These are phyloP conservation scores for Sporothrix curviconia DNA, from an alignment of 2,329 filamentous ascomycete genomes.

Conservation along the genomic window DNA sequence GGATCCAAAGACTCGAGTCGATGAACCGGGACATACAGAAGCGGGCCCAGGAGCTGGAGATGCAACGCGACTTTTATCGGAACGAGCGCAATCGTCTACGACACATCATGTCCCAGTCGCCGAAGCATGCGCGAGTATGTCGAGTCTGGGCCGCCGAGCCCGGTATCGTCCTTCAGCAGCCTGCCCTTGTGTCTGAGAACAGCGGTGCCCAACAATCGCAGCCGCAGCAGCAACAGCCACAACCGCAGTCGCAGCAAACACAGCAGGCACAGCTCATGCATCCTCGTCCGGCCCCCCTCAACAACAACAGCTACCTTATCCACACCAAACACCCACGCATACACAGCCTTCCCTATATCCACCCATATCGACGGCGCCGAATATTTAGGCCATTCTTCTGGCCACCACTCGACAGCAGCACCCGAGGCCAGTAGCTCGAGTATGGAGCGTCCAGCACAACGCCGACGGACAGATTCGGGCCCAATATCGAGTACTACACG, in stretches of 20 bases:
- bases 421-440: too few relatives aligned
- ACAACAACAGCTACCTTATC: background rate
- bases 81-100: slow-evolving; percentile 65
- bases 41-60: slow-evolving; percentile 46
- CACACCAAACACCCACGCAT: background rate
- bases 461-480: slow-evolving; percentile 18
- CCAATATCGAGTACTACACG: slow-evolving; percentile 6
- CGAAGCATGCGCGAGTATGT: slow-evolving; percentile 49
- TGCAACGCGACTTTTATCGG: slow-evolving; percentile 67
- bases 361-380: slow-evolving; percentile 3
- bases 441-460: slow-evolving; percentile 16
- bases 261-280: slow-evolving; percentile 3
- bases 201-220: slow-evolving; percentile 27
- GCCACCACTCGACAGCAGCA: slow-evolving; percentile 21
- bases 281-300: slow-evolving; percentile 3
- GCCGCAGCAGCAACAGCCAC: slow-evolving; percentile 3
- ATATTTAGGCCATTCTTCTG: slow-evolving; percentile 18
- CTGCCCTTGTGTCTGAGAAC: slow-evolving; percentile 31
- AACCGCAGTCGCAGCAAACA: background rate
- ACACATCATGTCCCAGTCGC: slow-evolving; percentile 56
- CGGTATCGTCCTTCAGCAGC: slow-evolving; percentile 30
- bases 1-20: slow-evolving; percentile 62
- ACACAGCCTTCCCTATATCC: slow-evolving; percentile 1
- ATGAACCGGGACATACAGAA: slow-evolving; percentile 59
- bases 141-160: slow-evolving; percentile 46